Base-by-base conservation (phyloP, 1,139 yeast genomes). In the Diutina pseudorugosa region DNA sequence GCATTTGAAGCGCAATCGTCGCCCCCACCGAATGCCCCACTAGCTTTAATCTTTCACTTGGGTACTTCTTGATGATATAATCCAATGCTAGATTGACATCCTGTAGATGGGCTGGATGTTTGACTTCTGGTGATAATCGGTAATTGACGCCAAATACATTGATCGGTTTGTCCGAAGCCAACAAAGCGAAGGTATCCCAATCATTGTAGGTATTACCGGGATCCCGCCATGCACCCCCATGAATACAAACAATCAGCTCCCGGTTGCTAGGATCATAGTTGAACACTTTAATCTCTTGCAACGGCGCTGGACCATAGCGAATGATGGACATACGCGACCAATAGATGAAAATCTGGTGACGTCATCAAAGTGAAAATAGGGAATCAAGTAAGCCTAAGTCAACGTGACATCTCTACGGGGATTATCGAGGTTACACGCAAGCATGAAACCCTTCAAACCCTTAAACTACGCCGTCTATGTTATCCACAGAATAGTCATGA, bases 181-280 rank as follows among this genome's bases (percentile, higher is more conserved):
- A 51, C 1, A 52, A 54, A 2, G 72, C 63, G 54, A 84, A 60
- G 3, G 61, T 60, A 18, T 69, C 68, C 54, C 80, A 82, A 61
- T 85, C 94, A 50, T 72, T 67, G 51, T 65, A 76, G 0, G 87
- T 80, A 61, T 84, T 83, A 1, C 58, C 63, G 0, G 82, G 80
- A 61, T 86, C 95, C 57, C 87, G 70, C 96, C 96, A 89, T 0
- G 93, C 95, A 0, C 96, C 96, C 0, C 96, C 96, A 63, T 89
- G 96, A 42, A 89, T 75, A 57, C 80, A 82, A 1, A 88, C 45
- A 12, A 45, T 27, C 49, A 45, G 49, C n/a, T 16, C 12, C 6
- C 8, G 7, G n/a, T 16, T 11, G 12, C 12, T 19, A 7, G 49
- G 25, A 16, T 25, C 40, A 49, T 56, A 52, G 27, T 54, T 53